Conservation (phyloP, 768 basidiomycete genomes). For the Mycena kentingensis region DNA sequence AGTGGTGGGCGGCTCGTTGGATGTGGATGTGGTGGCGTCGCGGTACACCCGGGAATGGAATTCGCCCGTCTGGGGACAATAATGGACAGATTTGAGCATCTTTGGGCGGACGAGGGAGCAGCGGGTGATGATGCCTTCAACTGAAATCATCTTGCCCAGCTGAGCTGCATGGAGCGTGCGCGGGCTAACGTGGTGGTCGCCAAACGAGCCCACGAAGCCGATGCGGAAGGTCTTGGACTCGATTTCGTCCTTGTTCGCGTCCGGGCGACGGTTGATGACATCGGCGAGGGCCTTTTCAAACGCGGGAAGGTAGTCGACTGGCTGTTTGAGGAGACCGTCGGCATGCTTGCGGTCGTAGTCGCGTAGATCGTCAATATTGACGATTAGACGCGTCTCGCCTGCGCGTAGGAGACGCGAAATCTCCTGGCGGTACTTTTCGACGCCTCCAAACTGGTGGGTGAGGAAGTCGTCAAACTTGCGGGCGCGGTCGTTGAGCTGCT, state of each 20-base stretch:
- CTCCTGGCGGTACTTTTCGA: constrained; percentile 70
- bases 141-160: constrained; percentile 92
- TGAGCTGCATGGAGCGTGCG: constrained; percentile 85
- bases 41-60: constrained; percentile 92
- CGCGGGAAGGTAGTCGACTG: constrained; percentile 83
- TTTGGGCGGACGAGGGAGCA: constrained; percentile 98
- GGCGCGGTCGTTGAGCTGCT: constrained; percentile 71
- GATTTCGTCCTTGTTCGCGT: constrained; percentile 80
- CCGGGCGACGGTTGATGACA: constrained; percentile 73
- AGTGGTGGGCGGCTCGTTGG: constrained; percentile 82
- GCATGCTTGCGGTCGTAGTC: constrained; percentile 88
- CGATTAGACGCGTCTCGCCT: constrained; percentile 84
- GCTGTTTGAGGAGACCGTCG: constrained; percentile 86
- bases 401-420: constrained; percentile 80
- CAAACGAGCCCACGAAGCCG: constrained; percentile 94
- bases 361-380: constrained; percentile 95
- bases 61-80: constrained; percentile 80
- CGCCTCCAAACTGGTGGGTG: constrained; percentile 51
- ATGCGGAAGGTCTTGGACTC: constrained; percentile 80
- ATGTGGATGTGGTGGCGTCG: constrained; percentile 86
- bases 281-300: constrained; percentile 82
- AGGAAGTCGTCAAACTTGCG: constrained; percentile 85
- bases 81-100: constrained; percentile 97
- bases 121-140: constrained; percentile 97
- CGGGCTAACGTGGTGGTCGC: constrained; percentile 97